Conservation (phyloP, 106 monocot species). For the Acorus calamus region DNA sequence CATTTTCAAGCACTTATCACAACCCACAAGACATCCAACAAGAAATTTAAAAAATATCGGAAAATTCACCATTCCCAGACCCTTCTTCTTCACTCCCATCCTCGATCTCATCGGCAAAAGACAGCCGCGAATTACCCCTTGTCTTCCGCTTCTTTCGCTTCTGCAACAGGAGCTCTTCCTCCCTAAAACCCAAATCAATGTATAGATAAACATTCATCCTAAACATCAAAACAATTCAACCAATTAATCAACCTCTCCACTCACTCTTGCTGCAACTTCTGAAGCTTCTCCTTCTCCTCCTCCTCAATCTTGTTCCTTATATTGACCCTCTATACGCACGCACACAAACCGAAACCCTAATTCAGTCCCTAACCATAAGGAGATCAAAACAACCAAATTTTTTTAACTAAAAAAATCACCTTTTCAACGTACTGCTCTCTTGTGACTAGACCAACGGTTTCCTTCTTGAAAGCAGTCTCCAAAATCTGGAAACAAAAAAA, state of each 20-base stretch:
- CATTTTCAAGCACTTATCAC: too few relatives aligned
- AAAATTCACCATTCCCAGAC: constrained; percentile 25
- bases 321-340: constrained; percentile 60
- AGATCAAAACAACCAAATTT: background rate
- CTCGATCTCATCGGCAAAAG: constrained; percentile 86
- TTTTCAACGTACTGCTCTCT: constrained; percentile 98
- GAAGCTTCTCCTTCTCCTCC: constrained; percentile 99
- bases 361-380: background rate
- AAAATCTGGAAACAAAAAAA: constrained; percentile 48
- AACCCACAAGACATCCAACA: too few relatives aligned
- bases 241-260: constrained; percentile 1
- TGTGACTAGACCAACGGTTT: constrained; percentile 94
- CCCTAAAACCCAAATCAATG: constrained; percentile 25
- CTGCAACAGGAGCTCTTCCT: constrained; percentile 80
- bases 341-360: constrained; percentile 4
- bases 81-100: constrained; percentile 85
- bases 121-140: constrained; percentile 73
- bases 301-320: constrained; percentile 95
- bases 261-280: constrained; percentile 87
- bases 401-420: constrained; percentile 25
- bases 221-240: background rate
- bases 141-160: constrained; percentile 83
- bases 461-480: constrained; percentile 99
- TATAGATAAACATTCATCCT: background rate
- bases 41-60: background rate